phyloP scores from a whole-genome alignment of 129 eudicot genomes.

The Escallonia rubra region DNA sequence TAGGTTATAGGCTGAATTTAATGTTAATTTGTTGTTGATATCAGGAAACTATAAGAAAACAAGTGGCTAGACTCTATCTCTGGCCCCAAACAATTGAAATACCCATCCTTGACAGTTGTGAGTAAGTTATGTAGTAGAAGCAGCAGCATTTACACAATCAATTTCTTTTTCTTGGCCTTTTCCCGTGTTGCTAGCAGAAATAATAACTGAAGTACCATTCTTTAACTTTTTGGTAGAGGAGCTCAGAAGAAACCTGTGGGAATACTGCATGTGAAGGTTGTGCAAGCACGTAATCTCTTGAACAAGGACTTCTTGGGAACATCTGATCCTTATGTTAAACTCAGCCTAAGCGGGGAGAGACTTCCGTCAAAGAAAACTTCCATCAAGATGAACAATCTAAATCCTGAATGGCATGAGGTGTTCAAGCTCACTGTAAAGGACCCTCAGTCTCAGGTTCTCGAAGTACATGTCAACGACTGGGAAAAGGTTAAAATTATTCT shows the following conservation, averaged over 20 bases:
- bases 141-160: neutral
- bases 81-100: slow-evolving; percentile 64
- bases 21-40: slow-evolving; percentile 20
- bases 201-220: neutral
- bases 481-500: slow-evolving; percentile 40
- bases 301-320: slow-evolving; percentile 52
- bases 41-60: slow-evolving; percentile 52
- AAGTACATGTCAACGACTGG: slow-evolving; percentile 56
- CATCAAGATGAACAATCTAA: slow-evolving; percentile 41
- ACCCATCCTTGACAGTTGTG: slow-evolving; percentile 57
- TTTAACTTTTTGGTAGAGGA: slow-evolving; percentile 20
- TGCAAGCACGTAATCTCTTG: slow-evolving; percentile 42
- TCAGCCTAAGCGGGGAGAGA: slow-evolving; percentile 58
- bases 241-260: slow-evolving; percentile 62
- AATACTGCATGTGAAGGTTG: slow-evolving; percentile 50
- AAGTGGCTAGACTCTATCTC: slow-evolving; percentile 53
- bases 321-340: slow-evolving; percentile 58
- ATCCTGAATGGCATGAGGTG: slow-evolving; percentile 62
- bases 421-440: slow-evolving; percentile 57
- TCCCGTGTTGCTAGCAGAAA: neutral
- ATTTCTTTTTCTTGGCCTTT: neutral
- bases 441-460: slow-evolving; percentile 54
- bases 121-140: slow-evolving; percentile 34
- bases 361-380: slow-evolving; percentile 49
- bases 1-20: slow-evolving; percentile 15